Evolutionary conservation across 805 yeast genomes (phyloP).

Genomic region (Candida morakotiae): DNA sequence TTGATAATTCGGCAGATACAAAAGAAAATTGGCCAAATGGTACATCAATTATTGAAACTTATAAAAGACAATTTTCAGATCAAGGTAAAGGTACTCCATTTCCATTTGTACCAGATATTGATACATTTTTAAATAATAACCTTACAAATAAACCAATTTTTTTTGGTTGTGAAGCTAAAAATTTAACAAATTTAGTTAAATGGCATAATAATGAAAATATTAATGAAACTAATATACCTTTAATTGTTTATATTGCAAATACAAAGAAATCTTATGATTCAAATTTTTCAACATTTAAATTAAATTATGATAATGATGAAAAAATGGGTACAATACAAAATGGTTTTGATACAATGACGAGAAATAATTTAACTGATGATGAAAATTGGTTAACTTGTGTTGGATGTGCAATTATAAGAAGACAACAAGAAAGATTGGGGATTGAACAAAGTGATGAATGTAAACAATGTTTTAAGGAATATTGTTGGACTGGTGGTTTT

Average conservation of each 20-base stretch:
- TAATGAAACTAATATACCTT: constrained; percentile 34
- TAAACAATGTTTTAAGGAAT: constrained; percentile 59
- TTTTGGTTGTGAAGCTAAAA: constrained; percentile 38
- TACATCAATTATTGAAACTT: constrained; percentile 28
- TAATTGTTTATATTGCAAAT: constrained; percentile 37
- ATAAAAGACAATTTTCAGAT: constrained; percentile 28
- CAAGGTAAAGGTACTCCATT: constrained; percentile 60
- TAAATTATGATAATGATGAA: constrained; percentile 30
- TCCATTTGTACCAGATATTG: constrained; percentile 75
- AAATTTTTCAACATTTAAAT: constrained; percentile 31
- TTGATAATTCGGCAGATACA: constrained; percentile 31
- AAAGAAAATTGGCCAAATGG: constrained; percentile 35
- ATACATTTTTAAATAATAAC: constrained; percentile 55
- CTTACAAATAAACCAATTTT: constrained; percentile 48
- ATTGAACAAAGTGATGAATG: constrained; percentile 63
- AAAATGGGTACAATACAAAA: constrained; percentile 34
- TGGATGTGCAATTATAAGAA: constrained; percentile 77
- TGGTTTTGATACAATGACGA: constrained; percentile 32
- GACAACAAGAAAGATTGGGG: constrained; percentile 68
- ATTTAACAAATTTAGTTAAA: constrained; percentile 31
- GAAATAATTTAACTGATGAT: constrained; percentile 33
- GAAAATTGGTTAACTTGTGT: constrained; percentile 42
- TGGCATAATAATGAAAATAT: constrained; percentile 37
- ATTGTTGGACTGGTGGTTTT: constrained; percentile 55
- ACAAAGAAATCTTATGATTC: constrained; percentile 30